Percentiles rank a stretch among this genome's conserved stretches.
Evolutionary conservation across 179 eudicot species (phyloP).

Genomic region (Silene noctiflora): DNA sequence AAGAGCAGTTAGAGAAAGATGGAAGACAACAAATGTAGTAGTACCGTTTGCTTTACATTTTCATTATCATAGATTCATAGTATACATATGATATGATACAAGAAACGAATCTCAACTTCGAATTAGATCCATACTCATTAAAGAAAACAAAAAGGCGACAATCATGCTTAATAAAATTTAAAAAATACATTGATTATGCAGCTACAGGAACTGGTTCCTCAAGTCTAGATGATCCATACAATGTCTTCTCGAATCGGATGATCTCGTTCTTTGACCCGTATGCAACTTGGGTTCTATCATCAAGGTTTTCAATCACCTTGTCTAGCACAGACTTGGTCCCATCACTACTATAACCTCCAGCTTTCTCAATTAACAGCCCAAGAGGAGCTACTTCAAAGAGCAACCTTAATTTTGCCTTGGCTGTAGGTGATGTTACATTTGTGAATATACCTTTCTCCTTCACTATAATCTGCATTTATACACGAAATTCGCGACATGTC

Average conservation of each 20-base stretch:
- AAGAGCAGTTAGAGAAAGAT: too few relatives aligned
- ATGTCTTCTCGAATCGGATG: slow-evolving; percentile 81
- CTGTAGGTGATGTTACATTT: slow-evolving; percentile 82
- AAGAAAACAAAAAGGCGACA: background rate
- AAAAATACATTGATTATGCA: slow-evolving; percentile 35
- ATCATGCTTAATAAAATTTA: background rate
- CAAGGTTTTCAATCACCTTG: slow-evolving; percentile 60
- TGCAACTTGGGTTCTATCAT: slow-evolving; percentile 97
- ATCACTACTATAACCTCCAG: slow-evolving; percentile 93
- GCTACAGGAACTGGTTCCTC: slow-evolving; percentile 81
- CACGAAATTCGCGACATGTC: background rate
- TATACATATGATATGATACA: slow-evolving; percentile 10
- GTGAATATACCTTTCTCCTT: slow-evolving; percentile 97
- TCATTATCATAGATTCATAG: background rate
- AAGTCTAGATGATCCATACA: slow-evolving; percentile 90
- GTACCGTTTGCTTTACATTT: background rate
- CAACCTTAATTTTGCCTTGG: slow-evolving; percentile 89
- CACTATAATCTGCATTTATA: slow-evolving; percentile 73
- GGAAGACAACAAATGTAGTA: background rate
- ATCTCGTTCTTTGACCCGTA: slow-evolving; percentile 96
- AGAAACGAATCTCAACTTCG: background rate
- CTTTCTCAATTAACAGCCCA: slow-evolving; percentile 88
- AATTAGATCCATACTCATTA: background rate
- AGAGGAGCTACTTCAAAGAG: slow-evolving; percentile 95
- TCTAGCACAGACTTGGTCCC: slow-evolving; percentile 84